These are phyloP conservation scores for Cutaneotrichosporon arboriforme DNA, from an alignment of 1,284 basidiomycete genomes.

Conservation along the genomic window DNA sequence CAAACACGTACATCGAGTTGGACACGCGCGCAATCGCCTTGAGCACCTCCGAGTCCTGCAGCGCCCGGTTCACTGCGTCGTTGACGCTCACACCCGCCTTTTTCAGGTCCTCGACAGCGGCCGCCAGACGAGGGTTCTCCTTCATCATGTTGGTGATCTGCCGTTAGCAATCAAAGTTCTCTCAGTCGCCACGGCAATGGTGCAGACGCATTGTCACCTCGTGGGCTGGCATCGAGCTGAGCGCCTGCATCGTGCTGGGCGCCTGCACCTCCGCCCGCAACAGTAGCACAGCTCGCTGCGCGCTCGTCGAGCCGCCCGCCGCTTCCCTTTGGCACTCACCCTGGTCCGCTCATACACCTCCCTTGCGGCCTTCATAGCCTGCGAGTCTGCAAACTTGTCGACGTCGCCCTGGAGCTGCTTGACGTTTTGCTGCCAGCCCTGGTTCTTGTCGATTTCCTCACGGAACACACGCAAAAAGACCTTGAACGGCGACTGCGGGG, in stretches of 20 bases:
- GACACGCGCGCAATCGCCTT: slow-evolving; percentile 67
- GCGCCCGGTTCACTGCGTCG: slow-evolving; percentile 85
- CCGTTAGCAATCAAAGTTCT: not conserved
- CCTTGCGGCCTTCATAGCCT: slow-evolving; percentile 86
- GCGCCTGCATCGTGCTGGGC: too few species aligned
- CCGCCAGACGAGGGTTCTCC: slow-evolving; percentile 86
- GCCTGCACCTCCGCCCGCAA: too few species aligned
- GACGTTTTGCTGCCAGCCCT: slow-evolving; percentile 92
- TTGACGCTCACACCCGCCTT: slow-evolving; percentile 86
- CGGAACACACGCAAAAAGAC: slow-evolving; percentile 91
- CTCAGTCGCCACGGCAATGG: not conserved
- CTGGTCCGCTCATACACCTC: slow-evolving; percentile 90
- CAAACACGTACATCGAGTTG: slow-evolving; percentile 67
- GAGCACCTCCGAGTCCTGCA: slow-evolving; percentile 90
- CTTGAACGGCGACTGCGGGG: slow-evolving; percentile 86
- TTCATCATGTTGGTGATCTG: slow-evolving; percentile 90
- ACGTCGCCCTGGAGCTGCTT: slow-evolving; percentile 97
- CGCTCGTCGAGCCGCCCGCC: not conserved
- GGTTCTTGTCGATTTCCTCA: slow-evolving; percentile 88
- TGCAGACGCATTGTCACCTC: too few species aligned
- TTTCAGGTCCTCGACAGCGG: slow-evolving; percentile 84
- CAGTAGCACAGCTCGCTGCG: too few species aligned
- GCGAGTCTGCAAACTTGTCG: slow-evolving; percentile 91
- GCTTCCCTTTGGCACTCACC: slow-evolving; percentile 54
- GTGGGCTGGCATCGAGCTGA: too few species aligned